phyloP scores from a whole-genome alignment of 1,139 yeast genomes.

The Trichomonascaceae sp. region DNA sequence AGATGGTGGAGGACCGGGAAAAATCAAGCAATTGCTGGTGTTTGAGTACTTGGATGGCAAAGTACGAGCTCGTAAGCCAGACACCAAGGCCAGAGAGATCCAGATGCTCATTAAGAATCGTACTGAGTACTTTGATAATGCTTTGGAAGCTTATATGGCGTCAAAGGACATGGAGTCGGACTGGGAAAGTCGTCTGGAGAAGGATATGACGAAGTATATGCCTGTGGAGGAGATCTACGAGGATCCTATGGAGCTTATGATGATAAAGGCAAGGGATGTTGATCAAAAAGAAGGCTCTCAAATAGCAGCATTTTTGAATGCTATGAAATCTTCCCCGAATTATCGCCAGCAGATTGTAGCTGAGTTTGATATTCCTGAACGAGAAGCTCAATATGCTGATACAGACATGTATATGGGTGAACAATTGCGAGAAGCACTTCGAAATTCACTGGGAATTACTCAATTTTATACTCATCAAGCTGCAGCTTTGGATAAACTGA shows the following conservation, averaged over 20 bases:
- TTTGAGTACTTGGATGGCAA: slow-evolving; percentile 76
- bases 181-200: slow-evolving; percentile 32
- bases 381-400: slow-evolving; percentile 38
- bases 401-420: slow-evolving; percentile 30
- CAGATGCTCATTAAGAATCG: slow-evolving; percentile 56
- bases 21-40: slow-evolving; percentile 49
- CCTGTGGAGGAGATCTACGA: slow-evolving; percentile 35
- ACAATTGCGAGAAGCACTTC: slow-evolving; percentile 43
- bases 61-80: slow-evolving; percentile 30
- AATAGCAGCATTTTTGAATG: slow-evolving; percentile 43
- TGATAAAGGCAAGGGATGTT: slow-evolving; percentile 3
- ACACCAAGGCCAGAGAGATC: slow-evolving; percentile 39
- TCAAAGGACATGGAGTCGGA: slow-evolving; percentile 3
- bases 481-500: slow-evolving; percentile 53
- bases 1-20: slow-evolving; percentile 21
- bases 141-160: slow-evolving; percentile 34
- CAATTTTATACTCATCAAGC: slow-evolving; percentile 76
- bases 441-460: slow-evolving; percentile 38
- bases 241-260: slow-evolving; percentile 20
- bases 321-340: slow-evolving; percentile 33
- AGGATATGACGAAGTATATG: slow-evolving; percentile 33
- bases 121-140: slow-evolving; percentile 45
- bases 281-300: slow-evolving; percentile 23
- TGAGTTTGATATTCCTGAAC: slow-evolving; percentile 37
- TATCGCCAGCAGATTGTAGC: slow-evolving; percentile 60